Evolutionary conservation across 805 yeast species (phyloP).

Genomic region (Saturnispora quitensis): DNA sequence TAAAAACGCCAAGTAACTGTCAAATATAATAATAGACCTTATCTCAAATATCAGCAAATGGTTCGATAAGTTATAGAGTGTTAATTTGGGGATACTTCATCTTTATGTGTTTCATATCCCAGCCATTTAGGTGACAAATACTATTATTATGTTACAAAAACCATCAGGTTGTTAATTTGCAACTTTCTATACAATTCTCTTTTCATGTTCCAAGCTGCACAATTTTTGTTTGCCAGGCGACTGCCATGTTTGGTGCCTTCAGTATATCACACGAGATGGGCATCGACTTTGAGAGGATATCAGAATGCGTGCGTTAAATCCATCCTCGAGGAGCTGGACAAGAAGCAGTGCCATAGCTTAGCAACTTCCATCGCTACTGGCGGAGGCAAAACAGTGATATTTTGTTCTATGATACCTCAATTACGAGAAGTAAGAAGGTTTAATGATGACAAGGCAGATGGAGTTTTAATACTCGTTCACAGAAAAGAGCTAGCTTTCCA

Average conservation of each 20-base stretch:
- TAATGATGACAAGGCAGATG: conserved; percentile 25
- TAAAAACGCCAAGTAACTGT: too few relatives aligned
- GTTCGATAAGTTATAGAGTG: too few relatives aligned
- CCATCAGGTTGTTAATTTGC: not conserved
- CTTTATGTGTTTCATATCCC: too few relatives aligned
- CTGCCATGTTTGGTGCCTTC: not conserved
- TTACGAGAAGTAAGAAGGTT: conserved; percentile 19
- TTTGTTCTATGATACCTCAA: conserved; percentile 45
- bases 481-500: conserved; percentile 72
- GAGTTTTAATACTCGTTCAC: conserved; percentile 63
- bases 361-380: conserved; percentile 91
- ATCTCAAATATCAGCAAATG: too few relatives aligned
- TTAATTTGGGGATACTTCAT: too few relatives aligned
- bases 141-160: not conserved
- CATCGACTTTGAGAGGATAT: conserved; percentile 29
- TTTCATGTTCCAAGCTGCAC: not conserved
- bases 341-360: conserved; percentile 38
- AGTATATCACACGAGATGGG: not conserved
- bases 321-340: conserved; percentile 35
- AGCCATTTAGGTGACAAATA: too few relatives aligned
- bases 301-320: conserved; percentile 61
- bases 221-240: not conserved
- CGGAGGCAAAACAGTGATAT: conserved; percentile 86
- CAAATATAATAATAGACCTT: too few relatives aligned
- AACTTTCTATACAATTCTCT: not conserved